Conservation (phyloP, 2,329 filamentous ascomycete genomes). For the Harringtonia aguacate region DNA sequence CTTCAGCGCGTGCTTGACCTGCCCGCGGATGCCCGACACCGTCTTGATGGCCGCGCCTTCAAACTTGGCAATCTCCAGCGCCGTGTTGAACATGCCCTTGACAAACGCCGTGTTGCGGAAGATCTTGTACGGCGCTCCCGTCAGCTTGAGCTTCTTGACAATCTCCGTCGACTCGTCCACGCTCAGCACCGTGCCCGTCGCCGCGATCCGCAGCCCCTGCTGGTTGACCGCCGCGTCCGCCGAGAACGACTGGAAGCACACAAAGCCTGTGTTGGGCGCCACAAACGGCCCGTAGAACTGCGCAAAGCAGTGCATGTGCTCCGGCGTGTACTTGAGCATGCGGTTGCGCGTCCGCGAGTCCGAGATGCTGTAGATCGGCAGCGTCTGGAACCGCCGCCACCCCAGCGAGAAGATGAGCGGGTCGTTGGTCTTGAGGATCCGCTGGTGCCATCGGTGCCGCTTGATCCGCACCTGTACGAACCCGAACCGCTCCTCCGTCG, state of each 20-base stretch:
- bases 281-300: slow-evolving; percentile 94
- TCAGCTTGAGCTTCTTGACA: slow-evolving; percentile 94
- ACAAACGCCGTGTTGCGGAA: slow-evolving; percentile 99
- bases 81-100: slow-evolving; percentile 93
- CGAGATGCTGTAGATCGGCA: slow-evolving; percentile 89
- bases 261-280: slow-evolving; percentile 92
- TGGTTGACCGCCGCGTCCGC: slow-evolving; percentile 52
- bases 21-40: slow-evolving; percentile 87
- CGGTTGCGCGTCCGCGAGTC: slow-evolving; percentile 89
- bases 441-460: slow-evolving; percentile 97
- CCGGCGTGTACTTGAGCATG: slow-evolving; percentile 98
- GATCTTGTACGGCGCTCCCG: slow-evolving; percentile 69
- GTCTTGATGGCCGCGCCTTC: slow-evolving; percentile 94
- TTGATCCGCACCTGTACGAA: slow-evolving; percentile 96
- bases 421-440: slow-evolving; percentile 96
- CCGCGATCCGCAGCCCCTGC: slow-evolving; percentile 78
- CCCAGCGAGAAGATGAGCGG: slow-evolving; percentile 94
- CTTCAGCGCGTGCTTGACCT: slow-evolving; percentile 94
- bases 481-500: slow-evolving; percentile 92
- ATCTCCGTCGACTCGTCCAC: slow-evolving; percentile 96
- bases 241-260: slow-evolving; percentile 82
- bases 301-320: slow-evolving; percentile 98
- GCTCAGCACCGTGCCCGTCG: slow-evolving; percentile 84
- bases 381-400: slow-evolving; percentile 88
- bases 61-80: slow-evolving; percentile 95